A percentile compares a stretch with the other conserved stretches of the same genome.
Conservation (phyloP, 2,329 filamentous ascomycete species). For the Pyrenochaeta sp. region DNA sequence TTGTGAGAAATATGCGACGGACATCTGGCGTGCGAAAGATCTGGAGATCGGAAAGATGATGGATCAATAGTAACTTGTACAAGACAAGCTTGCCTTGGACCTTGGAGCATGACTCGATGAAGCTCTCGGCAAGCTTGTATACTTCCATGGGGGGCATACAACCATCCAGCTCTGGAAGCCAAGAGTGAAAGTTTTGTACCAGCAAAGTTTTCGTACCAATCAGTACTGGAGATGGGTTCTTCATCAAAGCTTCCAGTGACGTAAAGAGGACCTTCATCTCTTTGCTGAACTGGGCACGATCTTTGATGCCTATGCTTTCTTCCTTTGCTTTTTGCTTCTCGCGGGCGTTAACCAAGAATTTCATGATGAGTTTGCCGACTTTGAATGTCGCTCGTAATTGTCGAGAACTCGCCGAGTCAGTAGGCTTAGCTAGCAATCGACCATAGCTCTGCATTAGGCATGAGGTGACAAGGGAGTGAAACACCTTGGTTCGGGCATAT, state of each 20-base stretch:
- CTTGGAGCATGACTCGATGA: conserved; percentile 86
- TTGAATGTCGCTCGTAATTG: conserved; percentile 93
- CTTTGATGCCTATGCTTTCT: conserved; percentile 83
- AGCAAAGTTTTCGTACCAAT: conserved; percentile 94
- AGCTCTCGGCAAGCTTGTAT: conserved; percentile 87
- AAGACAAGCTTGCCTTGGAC: conserved; percentile 91
- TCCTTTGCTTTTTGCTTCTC: conserved; percentile 90
- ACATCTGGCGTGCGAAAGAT: conserved; percentile 84
- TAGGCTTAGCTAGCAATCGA: conserved; percentile 80
- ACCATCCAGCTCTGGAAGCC: conserved; percentile 88
- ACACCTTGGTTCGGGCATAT: conserved; percentile 87
- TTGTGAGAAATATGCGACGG: conserved; percentile 75
- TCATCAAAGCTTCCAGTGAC: conserved; percentile 88
- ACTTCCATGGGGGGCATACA: conserved; percentile 85
- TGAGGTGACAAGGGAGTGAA: conserved; percentile 90
- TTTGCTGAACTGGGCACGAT: conserved; percentile 77
- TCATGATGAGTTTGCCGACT: conserved; percentile 89
- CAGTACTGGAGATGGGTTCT: conserved; percentile 81
- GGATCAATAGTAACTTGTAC: conserved; percentile 91
- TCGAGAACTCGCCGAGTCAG: conserved; percentile 82
- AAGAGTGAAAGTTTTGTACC: conserved; percentile 95
- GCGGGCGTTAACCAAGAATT: conserved; percentile 91
- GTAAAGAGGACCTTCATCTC: conserved; percentile 90
- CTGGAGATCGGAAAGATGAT: conserved; percentile 85
- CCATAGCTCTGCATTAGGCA: conserved; percentile 89